Percentiles rank a stretch among this genome's conserved stretches.
Conservation (phyloP, 306 rosid genomes). For the Cajanus cajan region DNA sequence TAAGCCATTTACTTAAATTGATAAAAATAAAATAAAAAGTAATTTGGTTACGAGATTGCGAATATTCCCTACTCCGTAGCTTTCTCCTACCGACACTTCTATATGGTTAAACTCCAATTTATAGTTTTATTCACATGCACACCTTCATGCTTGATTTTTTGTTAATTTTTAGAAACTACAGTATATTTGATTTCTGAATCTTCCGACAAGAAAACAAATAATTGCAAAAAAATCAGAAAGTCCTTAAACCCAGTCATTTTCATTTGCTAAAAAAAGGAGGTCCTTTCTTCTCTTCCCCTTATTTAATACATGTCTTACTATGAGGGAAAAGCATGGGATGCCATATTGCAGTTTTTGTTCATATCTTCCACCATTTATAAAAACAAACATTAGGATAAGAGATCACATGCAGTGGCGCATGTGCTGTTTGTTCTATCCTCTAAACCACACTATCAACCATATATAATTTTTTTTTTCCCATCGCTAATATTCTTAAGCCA, state of each 20-base stretch:
- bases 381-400: slow-evolving; percentile 32
- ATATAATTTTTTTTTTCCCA: slow-evolving; percentile 25
- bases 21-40: background rate
- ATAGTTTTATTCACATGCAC: background rate
- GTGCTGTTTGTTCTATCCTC: slow-evolving; percentile 30
- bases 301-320: background rate
- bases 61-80: background rate
- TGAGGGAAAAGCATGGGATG: slow-evolving; percentile 32
- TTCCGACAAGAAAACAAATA: slow-evolving; percentile 26
- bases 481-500: slow-evolving; percentile 21
- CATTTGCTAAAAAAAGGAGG: background rate
- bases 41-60: background rate
- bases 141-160: background rate
- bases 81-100: background rate
- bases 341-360: slow-evolving; percentile 23
- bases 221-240: slow-evolving; percentile 4
- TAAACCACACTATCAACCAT: slow-evolving; percentile 19
- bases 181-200: background rate
- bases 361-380: background rate
- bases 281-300: background rate
- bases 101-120: background rate
- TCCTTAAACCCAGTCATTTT: slow-evolving; percentile 26
- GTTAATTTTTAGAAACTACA: background rate
- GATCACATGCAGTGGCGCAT: slow-evolving; percentile 29
- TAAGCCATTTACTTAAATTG: no score